phyloP scores from a whole-genome alignment of 2,329 filamentous ascomycete genomes.

The Talaromyces verruculosus region DNA sequence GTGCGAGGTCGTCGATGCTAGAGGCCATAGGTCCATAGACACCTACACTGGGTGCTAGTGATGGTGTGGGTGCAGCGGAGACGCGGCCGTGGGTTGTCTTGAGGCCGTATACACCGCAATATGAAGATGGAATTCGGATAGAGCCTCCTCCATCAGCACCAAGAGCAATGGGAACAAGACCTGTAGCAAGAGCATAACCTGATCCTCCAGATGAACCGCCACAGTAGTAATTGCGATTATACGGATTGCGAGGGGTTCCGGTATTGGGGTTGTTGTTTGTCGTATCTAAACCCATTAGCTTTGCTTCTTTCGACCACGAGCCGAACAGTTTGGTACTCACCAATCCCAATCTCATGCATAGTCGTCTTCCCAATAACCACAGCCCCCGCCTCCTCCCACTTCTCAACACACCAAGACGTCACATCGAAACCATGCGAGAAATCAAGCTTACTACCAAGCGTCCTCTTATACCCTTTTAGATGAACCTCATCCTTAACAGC shows the following conservation, averaged over 20 bases:
- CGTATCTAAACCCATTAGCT: slow-evolving; percentile 54
- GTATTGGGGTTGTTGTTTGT: slow-evolving; percentile 77
- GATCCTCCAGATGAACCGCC: slow-evolving; percentile 79
- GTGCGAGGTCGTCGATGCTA: slow-evolving; percentile 72
- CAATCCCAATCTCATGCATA: slow-evolving; percentile 79
- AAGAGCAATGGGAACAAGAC: slow-evolving; percentile 69
- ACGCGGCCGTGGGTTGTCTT: slow-evolving; percentile 76
- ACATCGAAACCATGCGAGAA: slow-evolving; percentile 51
- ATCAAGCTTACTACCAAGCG: slow-evolving; percentile 63
- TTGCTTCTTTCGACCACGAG: neutral
- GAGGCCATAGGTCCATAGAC: slow-evolving; percentile 74
- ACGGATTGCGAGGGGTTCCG: slow-evolving; percentile 75
- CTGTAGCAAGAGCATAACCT: slow-evolving; percentile 67
- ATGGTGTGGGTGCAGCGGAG: slow-evolving; percentile 57
- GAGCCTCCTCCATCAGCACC: slow-evolving; percentile 76
- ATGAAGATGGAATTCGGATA: slow-evolving; percentile 69
- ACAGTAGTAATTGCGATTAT: slow-evolving; percentile 73
- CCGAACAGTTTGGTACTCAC: slow-evolving; percentile 36
- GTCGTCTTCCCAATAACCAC: slow-evolving; percentile 72
- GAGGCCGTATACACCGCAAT: slow-evolving; percentile 78
- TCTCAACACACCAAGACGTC: slow-evolving; percentile 69
- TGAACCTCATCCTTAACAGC: slow-evolving; percentile 80
- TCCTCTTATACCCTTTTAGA: slow-evolving; percentile 68
- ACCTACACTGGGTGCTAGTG: slow-evolving; percentile 61
- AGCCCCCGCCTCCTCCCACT: slow-evolving; percentile 72